These are phyloP conservation scores for Trichosanthes cucumerina DNA, from an alignment of 306 rosid genomes.

Conservation along the genomic window DNA sequence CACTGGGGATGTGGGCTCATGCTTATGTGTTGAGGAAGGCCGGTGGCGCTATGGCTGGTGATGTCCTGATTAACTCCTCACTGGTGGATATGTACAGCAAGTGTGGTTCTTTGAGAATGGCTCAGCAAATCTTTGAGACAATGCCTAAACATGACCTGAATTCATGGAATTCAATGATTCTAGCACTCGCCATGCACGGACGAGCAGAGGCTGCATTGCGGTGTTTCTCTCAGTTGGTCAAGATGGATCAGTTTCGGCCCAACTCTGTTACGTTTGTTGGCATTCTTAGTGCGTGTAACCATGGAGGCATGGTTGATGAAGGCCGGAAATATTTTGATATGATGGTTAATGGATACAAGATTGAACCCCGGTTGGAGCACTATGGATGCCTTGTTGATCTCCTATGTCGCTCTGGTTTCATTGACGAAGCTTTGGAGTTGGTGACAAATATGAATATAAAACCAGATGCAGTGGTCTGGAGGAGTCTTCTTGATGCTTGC, in stretches of 20 bases:
- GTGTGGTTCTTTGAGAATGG: constrained; percentile 58
- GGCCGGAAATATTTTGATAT: constrained; percentile 44
- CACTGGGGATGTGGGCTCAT: constrained; percentile 79
- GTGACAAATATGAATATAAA: constrained; percentile 55
- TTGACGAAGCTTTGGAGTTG: constrained; percentile 50
- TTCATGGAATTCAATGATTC: constrained; percentile 65
- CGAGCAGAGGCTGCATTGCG: constrained; percentile 43
- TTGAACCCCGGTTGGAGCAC: constrained; percentile 56
- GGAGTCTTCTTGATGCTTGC: constrained; percentile 73
- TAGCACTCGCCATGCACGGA: constrained; percentile 64
- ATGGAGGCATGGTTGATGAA: constrained; percentile 49
- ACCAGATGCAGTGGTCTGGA: constrained; percentile 76
- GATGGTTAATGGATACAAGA: constrained; percentile 43
- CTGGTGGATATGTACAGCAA: constrained; percentile 79
- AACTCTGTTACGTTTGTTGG: constrained; percentile 71
- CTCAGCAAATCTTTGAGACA: constrained; percentile 48
- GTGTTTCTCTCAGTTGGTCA: constrained; percentile 35
- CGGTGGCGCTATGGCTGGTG: constrained; percentile 15
- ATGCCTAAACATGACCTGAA: constrained; percentile 43
- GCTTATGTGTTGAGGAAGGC: constrained; percentile 42
- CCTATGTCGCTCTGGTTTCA: constrained; percentile 48
- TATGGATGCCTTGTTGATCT: constrained; percentile 83
- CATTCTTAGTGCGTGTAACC: constrained; percentile 66
- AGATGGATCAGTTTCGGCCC: constrained; percentile 25
- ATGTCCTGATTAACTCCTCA: constrained; percentile 43